Base-by-base conservation (phyloP, 2,329 filamentous ascomycete genomes). In the Thelonectria olida region DNA sequence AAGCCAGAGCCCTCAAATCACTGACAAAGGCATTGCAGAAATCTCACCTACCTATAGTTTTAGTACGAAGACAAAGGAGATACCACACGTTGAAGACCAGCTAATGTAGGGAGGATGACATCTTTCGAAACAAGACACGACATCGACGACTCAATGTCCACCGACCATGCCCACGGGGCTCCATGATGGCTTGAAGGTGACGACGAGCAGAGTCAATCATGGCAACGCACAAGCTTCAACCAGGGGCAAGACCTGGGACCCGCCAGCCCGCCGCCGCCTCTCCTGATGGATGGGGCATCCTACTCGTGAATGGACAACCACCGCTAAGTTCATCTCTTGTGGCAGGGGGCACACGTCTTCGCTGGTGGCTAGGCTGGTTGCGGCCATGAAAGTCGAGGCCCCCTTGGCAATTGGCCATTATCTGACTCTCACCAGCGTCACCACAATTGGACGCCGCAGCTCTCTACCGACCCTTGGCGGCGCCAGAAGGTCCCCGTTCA, bases 161-260 rank as follows among this genome's bases (percentile, higher is more conserved):
- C 27, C 17, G 38, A 15, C 36, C 23, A 31, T 2, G 19, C 49
- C 38, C 45, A 61, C 61, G 50, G 50, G 54, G 54, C 58, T 58
- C 61, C 63, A 61, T 41, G 60, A 57, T 48, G 52, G 52, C 58
- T 63, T 56, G 51, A 57, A 36, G 25, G 25, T 20, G 25, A 51
- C 19, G 17, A 27, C 27, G 38, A 17, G 9, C 23, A 34, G 15
- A 13, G 38, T 15, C 34, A 39, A 28, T n/a, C n/a, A 7, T 10
- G 10, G 27, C 27, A 28, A 28, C 6, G 27, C 27, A 41, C 38
- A n/a, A 20, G 38, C 39, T 42, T 42, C 42, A 17, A 23, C 42
- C 22, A 39, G 34, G 28, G 20, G 51, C 12, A 22, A 53, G 5
- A 23, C n/a, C n/a, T n/a, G 17, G 27, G 42, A 25, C 42, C 52